phyloP scores from a whole-genome alignment of 2,329 filamentous ascomycete genomes.

The Talaromyces pinophilus region DNA sequence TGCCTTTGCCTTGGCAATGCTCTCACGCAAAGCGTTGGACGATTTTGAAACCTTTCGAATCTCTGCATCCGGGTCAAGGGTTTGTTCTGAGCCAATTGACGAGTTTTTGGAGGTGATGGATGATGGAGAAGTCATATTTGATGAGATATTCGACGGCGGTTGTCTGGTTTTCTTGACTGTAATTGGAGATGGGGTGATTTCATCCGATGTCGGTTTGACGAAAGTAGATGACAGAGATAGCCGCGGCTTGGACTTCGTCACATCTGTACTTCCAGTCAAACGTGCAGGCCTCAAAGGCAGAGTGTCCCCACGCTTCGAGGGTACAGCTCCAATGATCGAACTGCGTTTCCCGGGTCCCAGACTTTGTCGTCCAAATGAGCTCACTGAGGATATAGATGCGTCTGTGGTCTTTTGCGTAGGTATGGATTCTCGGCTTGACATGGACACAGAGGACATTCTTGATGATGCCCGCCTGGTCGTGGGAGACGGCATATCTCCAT shows the following conservation, averaged over 20 bases:
- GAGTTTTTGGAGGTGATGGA: slow-evolving; percentile 36
- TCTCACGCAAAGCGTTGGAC: slow-evolving; percentile 78
- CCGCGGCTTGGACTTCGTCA: slow-evolving; percentile 52
- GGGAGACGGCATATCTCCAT: slow-evolving; percentile 46
- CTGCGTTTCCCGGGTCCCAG: slow-evolving; percentile 23
- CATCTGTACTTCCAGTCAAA: slow-evolving; percentile 50
- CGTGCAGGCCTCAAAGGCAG: slow-evolving; percentile 27
- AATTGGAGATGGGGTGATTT: slow-evolving; percentile 37
- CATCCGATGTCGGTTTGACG: slow-evolving; percentile 55
- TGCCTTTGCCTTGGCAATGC: slow-evolving; percentile 90
- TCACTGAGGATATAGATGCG: slow-evolving; percentile 31
- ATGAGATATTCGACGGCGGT: slow-evolving; percentile 34
- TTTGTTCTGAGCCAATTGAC: slow-evolving; percentile 33
- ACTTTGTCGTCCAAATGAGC: slow-evolving; percentile 29
- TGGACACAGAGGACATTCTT: slow-evolving; percentile 31
- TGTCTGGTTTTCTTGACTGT: slow-evolving; percentile 45
- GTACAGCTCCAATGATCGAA: slow-evolving; percentile 14
- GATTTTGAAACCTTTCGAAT: slow-evolving; percentile 61
- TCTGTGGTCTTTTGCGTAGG: slow-evolving; percentile 22
- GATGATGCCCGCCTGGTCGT: slow-evolving; percentile 39
- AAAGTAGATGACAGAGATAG: slow-evolving; percentile 58
- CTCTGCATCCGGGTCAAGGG: slow-evolving; percentile 37
- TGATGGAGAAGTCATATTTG: slow-evolving; percentile 34
- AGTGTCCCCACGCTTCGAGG: slow-evolving; percentile 25
- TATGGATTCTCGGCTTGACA: slow-evolving; percentile 25